Conservation (phyloP, 2,329 filamentous ascomycete species). For the Aspergillus texensis region DNA sequence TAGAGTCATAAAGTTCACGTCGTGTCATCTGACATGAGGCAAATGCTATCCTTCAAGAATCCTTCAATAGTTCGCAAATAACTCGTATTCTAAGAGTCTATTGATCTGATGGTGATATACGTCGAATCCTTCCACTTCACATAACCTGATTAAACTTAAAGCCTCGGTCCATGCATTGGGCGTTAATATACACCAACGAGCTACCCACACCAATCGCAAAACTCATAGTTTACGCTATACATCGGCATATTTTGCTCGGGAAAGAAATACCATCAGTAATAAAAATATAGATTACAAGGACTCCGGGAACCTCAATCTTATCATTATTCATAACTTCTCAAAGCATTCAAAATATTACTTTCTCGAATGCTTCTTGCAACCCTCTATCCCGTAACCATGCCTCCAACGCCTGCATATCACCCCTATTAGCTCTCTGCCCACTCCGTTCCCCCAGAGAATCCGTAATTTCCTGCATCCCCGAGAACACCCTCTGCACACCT, state of each 20-base stretch:
- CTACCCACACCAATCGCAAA: neutral
- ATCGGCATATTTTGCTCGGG: neutral
- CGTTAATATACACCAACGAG: neutral
- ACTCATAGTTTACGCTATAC: neutral
- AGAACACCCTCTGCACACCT: slow-evolving; percentile 29
- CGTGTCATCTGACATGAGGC: too few species aligned
- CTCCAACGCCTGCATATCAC: slow-evolving; percentile 40
- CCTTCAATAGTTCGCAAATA: neutral
- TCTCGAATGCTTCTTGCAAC: slow-evolving; percentile 34
- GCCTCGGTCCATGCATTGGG: neutral
- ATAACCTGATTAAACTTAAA: neutral
- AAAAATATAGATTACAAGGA: neutral
- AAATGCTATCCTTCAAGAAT: neutral
- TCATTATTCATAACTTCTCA: neutral
- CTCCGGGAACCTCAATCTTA: neutral
- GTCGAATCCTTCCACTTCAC: neutral
- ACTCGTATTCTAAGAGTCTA: neutral
- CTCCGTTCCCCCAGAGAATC: slow-evolving; percentile 35
- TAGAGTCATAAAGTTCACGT: too few species aligned
- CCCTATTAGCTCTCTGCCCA: slow-evolving; percentile 36
- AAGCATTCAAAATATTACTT: slow-evolving; percentile 31
- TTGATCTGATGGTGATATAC: neutral
- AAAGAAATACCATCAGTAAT: neutral
- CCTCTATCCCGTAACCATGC: slow-evolving; percentile 31
- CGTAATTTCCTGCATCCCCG: slow-evolving; percentile 37